Conservation (phyloP, 176 grass and related monocot species). For the Calamus simplicifolius region DNA sequence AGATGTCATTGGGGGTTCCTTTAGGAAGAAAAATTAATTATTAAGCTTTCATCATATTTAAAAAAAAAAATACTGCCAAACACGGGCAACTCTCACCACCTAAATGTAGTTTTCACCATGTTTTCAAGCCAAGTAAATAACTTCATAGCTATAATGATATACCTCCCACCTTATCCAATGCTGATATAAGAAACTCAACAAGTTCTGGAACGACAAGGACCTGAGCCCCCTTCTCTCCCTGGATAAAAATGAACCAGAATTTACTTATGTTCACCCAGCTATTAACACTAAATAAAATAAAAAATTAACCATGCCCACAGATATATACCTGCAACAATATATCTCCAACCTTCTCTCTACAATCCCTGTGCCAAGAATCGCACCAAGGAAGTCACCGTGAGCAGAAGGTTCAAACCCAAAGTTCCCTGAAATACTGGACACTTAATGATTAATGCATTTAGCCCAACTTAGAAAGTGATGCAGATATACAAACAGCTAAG, state of each 20-base stretch:
- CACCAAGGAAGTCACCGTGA: constrained; percentile 92
- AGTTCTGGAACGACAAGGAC: constrained; percentile 89
- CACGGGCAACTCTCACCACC: too few species aligned
- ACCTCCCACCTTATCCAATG: constrained; percentile 60
- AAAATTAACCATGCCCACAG: constrained; percentile 12
- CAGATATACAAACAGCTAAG: constrained; percentile 9
- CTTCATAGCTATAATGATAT: too few species aligned
- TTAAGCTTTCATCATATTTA: too few species aligned
- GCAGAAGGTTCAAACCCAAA: constrained; percentile 79
- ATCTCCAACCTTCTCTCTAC: constrained; percentile 88
- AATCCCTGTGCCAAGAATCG: constrained; percentile 80
- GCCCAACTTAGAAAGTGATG: constrained; percentile 28
- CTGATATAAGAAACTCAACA: constrained; percentile 57
- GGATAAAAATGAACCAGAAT: constrained; percentile 11
- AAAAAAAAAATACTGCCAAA: too few species aligned
- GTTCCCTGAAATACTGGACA: constrained; percentile 81
- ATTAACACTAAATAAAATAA: not conserved
- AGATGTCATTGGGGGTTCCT: too few species aligned
- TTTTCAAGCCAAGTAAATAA: too few species aligned
- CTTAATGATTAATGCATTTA: constrained; percentile 6
- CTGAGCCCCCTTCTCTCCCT: constrained; percentile 83
- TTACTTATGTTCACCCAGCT: not conserved
- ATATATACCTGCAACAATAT: constrained; percentile 79
- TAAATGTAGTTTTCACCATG: too few species aligned
- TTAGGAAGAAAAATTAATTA: too few species aligned